Evolutionary conservation across 805 yeast genomes (phyloP), one percentile per base, ranked within the genome.

Genomic region (Starmerella sirachaensis): DNA sequence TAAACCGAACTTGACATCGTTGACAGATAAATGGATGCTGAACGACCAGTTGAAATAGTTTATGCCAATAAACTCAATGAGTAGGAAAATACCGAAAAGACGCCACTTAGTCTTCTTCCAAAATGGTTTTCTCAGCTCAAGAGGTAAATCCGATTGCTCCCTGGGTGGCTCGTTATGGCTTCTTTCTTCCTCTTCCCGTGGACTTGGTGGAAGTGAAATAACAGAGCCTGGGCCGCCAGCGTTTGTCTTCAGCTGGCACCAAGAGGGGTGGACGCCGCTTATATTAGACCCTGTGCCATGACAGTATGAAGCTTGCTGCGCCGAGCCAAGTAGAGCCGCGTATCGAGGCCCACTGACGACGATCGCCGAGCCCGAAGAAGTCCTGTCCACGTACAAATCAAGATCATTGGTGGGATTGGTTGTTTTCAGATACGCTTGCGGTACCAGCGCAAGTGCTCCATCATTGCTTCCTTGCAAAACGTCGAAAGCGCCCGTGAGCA

Each of bases 401-500:
- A 42, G 25, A 10, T 38, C 37, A 5, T 19, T 5, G 10, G 37
- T n/a, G 18, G 33, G 22, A 14, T 33, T 25, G 14, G 47, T 30
- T 18, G 40, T 23, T 19, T 30, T 33, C 10, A 48, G 36, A 13
- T 48, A 44, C 10, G 67, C 68, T 48, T 63, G 68, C 9, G 57
- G 61, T 13, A 61, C 52, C 13, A 61, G 41, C 4, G 62, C 54
- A 18, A 57, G 42, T 26, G 50, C 45, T 13, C 47, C 49, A 17
- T 40, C 34, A 21, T 18, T 25, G 19, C 27, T 29, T 31, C 33
- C 22, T 24, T 17, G 41, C 29, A 25, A 51, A 2, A 85, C 71
- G 55, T 88, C 97, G 60, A 85, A 86, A 1, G 84, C 79, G 48
- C 74, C 73, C 12, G 80, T 78, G 0, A 82, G 76, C 21, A 80